A percentile compares a stretch with the other conserved stretches of the same genome.
phyloP scores from a whole-genome alignment of 2,329 filamentous ascomycete species.

The Rhinocladiella similis region DNA sequence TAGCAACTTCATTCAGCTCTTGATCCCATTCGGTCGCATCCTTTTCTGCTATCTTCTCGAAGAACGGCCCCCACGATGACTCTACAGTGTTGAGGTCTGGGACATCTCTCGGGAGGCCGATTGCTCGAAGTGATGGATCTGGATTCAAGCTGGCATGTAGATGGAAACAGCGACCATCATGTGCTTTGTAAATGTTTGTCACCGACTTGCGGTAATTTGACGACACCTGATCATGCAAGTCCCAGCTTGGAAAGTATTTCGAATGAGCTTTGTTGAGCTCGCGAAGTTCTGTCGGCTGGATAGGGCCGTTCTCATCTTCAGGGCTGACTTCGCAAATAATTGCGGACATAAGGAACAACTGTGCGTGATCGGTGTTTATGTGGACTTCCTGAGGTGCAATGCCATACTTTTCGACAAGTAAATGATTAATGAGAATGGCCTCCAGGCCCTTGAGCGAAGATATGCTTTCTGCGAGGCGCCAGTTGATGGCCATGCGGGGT shows the following conservation, averaged over 20 bases:
- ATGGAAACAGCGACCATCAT: constrained; percentile 48
- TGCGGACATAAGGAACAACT: constrained; percentile 8
- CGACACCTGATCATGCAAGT: constrained; percentile 9
- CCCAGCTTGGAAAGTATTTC: constrained; percentile 12
- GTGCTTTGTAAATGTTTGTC: constrained; percentile 48
- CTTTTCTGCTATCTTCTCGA: constrained; percentile 35
- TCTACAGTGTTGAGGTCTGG: constrained; percentile 29
- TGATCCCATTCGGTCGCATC: constrained; percentile 36
- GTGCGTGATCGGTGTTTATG: constrained; percentile 14
- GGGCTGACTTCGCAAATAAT: constrained; percentile 3
- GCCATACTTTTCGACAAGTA: constrained; percentile 6
- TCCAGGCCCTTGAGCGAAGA: constrained; percentile 6
- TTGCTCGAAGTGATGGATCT: constrained; percentile 38
- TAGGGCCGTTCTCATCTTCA: neutral
- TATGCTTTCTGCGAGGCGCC: constrained; percentile 8
- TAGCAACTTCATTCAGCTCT: constrained; percentile 32
- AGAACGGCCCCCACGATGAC: constrained; percentile 34
- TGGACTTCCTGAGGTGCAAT: constrained; percentile 3
- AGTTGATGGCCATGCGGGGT: constrained; percentile 8
- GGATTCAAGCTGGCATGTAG: constrained; percentile 48
- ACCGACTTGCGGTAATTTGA: neutral
- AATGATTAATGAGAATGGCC: constrained; percentile 3
- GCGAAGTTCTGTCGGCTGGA: constrained; percentile 5
- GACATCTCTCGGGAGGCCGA: constrained; percentile 35
- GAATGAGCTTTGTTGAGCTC: constrained; percentile 4